Evolutionary conservation across 176 grass and related monocot genomes (phyloP), one percentile per base, ranked within the genome.

Genomic region (Lolium multiflorum): DNA sequence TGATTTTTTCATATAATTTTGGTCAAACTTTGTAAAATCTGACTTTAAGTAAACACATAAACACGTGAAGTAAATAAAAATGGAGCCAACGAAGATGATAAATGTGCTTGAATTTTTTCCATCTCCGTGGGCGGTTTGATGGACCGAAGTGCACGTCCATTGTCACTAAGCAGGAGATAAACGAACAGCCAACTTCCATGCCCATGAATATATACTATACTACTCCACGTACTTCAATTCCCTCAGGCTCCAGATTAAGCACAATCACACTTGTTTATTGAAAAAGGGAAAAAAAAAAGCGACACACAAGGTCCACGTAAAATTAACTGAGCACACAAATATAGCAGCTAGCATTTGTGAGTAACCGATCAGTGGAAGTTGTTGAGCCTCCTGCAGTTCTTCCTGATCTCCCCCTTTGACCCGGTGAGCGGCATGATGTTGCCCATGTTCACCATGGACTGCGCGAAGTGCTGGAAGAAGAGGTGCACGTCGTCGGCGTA

Each of bases 361-460:
- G 24, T 11, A 5, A 9, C 73, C 5, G 39, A n/a, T 86, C 74
- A 89, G 57, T 84, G 77, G 37, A 22, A 17, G 41, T 86, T 81
- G 83, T 98, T 98, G 59, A 95, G 63, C 51, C 49, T 94, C 88
- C 97, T 99, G 92, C 97, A 99, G 39, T 96, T 96, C 87, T 87
- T 96, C 84, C 97, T 91, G 78, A 99, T 90, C 89, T 99, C 90
- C 3, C 94, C 97, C 35, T 84, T 70, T 2, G 38, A 48, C 2
- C 92, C 90, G 11, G 92, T 96, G 15, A 93, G 89, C 1, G 97
- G 97, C 0, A 68, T 83, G 82, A 96, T 94, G 78, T 91, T 96
- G 31, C 97, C 97, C 97, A 99, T 96, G 35, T 90, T 99, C 28
- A 99, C 80, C 90, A 99, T 99, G 5, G 97, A 94, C 89, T 87